These are phyloP conservation scores for Brassica hybrid DNA, from an alignment of 441 rosid species.

Conservation along the genomic window DNA sequence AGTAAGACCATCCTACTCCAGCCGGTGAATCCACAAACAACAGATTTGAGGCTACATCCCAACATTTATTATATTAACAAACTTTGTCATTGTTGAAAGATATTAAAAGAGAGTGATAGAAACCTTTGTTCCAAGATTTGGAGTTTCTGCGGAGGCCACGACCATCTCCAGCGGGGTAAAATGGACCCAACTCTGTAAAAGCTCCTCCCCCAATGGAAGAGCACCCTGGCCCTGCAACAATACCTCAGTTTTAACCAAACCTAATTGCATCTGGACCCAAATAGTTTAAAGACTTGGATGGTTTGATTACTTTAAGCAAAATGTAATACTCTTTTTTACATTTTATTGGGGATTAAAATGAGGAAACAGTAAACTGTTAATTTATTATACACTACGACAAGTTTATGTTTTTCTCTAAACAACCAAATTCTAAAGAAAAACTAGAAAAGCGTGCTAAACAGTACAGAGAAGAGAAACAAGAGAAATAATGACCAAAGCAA, in stretches of 20 bases:
- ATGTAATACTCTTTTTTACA: neutral
- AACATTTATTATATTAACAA: neutral
- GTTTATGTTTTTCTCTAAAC: neutral
- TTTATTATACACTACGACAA: neutral
- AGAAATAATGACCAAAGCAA: neutral
- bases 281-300: neutral
- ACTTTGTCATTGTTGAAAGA: neutral
- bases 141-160: conserved; percentile 68
- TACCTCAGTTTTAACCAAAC: neutral
- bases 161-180: conserved; percentile 77
- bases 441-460: conserved; percentile 1
- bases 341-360: neutral
- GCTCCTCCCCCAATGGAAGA: conserved; percentile 93
- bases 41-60: conserved; percentile 66
- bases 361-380: neutral
- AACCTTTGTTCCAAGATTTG: conserved; percentile 90
- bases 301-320: neutral
- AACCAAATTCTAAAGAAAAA: neutral
- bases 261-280: neutral
- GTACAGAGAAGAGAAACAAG: neutral
- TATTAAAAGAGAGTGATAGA: neutral
- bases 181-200: conserved; percentile 87
- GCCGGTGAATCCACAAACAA: conserved; percentile 89
- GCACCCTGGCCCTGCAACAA: conserved; percentile 78
- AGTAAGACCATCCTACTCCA: conserved; percentile 95